These are phyloP conservation scores for Piloderma croceum DNA, from an alignment of 768 basidiomycete species.

Conservation along the genomic window DNA sequence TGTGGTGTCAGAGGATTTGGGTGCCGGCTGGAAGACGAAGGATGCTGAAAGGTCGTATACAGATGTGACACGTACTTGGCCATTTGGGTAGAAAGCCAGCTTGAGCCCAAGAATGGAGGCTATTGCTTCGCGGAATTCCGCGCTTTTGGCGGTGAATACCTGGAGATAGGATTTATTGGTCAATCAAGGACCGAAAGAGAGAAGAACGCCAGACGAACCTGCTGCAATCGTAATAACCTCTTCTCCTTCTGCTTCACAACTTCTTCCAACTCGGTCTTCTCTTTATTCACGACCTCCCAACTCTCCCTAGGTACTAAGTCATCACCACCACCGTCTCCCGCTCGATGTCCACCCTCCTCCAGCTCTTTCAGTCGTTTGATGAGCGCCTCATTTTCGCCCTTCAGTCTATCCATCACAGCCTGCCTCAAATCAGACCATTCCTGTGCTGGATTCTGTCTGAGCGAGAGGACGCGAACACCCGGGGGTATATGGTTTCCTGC, in stretches of 20 bases:
- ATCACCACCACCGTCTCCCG: constrained; percentile 17
- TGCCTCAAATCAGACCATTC: constrained; percentile 74
- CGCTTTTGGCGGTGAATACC: constrained; percentile 80
- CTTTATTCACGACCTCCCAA: constrained; percentile 64
- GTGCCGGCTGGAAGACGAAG: constrained; percentile 76
- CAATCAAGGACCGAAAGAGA: background rate
- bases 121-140: constrained; percentile 89
- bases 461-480: constrained; percentile 57
- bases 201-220: constrained; percentile 40
- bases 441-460: constrained; percentile 78
- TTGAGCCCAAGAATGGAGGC: constrained; percentile 87
- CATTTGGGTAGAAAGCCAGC: constrained; percentile 86
- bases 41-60: constrained; percentile 82
- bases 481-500: constrained; percentile 73
- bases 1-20: constrained; percentile 17
- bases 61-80: constrained; percentile 85
- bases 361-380: constrained; percentile 60
- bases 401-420: constrained; percentile 68
- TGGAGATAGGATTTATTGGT: constrained; percentile 23
- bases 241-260: constrained; percentile 76
- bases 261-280: constrained; percentile 64
- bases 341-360: constrained; percentile 36
- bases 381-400: constrained; percentile 79
- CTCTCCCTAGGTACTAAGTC: constrained; percentile 72
- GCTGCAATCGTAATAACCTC: constrained; percentile 68